Conservation (phyloP, 495 filamentous ascomycete species). For the Aspergillus asperescens region DNA sequence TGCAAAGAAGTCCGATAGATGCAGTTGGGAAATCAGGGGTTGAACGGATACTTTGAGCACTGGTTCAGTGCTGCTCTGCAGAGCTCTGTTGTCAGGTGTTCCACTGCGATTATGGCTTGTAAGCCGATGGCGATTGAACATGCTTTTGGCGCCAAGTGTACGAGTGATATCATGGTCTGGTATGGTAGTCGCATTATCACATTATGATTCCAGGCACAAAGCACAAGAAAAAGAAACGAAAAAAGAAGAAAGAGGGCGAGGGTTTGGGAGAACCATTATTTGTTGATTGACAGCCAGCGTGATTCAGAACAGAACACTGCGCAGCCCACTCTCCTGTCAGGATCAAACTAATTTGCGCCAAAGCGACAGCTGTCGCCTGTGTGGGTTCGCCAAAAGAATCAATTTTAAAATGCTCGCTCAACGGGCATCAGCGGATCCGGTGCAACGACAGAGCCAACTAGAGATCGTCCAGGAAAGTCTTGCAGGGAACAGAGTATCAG, state of each 20-base stretch:
- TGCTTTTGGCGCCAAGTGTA: constrained; percentile 9
- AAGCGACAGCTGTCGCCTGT: background rate
- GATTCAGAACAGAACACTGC: constrained; percentile 9
- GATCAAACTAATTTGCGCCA: constrained; percentile 11
- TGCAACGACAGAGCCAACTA: background rate
- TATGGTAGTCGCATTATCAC: constrained; percentile 5
- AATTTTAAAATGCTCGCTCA: background rate
- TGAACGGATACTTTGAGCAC: constrained; percentile 7
- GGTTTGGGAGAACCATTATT: constrained; percentile 5
- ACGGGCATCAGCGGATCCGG: background rate
- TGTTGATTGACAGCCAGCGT: constrained; percentile 7
- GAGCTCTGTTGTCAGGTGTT: constrained; percentile 17
- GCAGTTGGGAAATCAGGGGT: background rate
- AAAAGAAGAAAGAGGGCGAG: constrained; percentile 1
- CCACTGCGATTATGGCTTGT: constrained; percentile 14
- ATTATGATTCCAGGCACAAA: constrained; percentile 8
- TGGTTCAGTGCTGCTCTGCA: constrained; percentile 4
- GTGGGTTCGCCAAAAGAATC: background rate
- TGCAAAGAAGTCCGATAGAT: background rate
- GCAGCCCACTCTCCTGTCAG: constrained; percentile 8
- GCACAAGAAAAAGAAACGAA: background rate
- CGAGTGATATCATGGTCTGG: constrained; percentile 19
- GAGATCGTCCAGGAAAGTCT: background rate
- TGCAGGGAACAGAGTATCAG: background rate
- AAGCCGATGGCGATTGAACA: background rate